Conservation (phyloP, 441 rosid species). For the Manihot esculenta region DNA sequence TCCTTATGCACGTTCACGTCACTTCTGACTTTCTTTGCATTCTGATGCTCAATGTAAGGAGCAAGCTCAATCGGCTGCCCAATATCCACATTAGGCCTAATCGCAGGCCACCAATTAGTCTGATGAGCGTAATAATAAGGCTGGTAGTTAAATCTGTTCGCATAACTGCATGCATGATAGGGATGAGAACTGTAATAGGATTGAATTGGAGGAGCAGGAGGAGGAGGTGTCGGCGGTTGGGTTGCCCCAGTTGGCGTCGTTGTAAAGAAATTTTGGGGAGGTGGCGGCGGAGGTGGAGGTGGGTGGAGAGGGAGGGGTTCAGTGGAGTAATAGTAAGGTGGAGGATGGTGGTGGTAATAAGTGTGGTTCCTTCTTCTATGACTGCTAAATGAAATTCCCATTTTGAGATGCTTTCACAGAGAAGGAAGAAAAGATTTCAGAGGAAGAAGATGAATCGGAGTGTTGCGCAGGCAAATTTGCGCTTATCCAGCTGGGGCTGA, state of each 20-base stretch:
- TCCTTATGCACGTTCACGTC: constrained; percentile 82
- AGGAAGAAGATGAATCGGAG: neutral
- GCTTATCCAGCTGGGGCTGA: neutral
- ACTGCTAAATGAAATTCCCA: constrained; percentile 69
- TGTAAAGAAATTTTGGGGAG: constrained; percentile 19
- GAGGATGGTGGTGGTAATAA: constrained; percentile 36
- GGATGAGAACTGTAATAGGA: constrained; percentile 38
- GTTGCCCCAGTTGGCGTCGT: constrained; percentile 11
- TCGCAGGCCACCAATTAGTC: constrained; percentile 51
- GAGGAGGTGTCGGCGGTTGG: constrained; percentile 22
- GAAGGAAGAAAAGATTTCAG: neutral
- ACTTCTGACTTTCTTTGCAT: constrained; percentile 81
- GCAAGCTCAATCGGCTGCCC: constrained; percentile 40
- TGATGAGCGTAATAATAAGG: constrained; percentile 54
- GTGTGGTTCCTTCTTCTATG: constrained; percentile 52
- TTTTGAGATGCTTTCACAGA: constrained; percentile 13
- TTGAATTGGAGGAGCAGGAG: constrained; percentile 40
- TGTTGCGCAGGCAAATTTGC: neutral
- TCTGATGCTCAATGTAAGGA: constrained; percentile 73
- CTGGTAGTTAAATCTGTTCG: constrained; percentile 45
- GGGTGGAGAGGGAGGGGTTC: constrained; percentile 27
- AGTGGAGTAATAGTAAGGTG: constrained; percentile 33
- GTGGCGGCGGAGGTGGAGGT: constrained; percentile 29
- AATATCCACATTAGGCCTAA: constrained; percentile 33
- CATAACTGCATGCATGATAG: constrained; percentile 30